Base-by-base conservation (phyloP, 1,284 basidiomycete species). In the Athelia psychrophila region DNA sequence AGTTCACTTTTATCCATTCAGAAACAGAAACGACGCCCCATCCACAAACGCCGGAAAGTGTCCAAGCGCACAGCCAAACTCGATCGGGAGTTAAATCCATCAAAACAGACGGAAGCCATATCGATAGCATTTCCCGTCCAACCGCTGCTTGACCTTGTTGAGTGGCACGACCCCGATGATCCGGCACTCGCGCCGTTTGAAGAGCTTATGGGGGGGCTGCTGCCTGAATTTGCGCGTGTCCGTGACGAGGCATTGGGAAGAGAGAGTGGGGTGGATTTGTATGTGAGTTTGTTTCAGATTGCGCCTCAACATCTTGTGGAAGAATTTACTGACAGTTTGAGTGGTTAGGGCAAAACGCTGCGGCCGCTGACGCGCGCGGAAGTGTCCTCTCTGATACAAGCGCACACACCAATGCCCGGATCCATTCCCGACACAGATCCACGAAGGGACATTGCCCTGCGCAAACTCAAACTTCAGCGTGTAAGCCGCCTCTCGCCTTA, bases 401-500 rank as follows among this genome's bases (percentile, higher is more conserved):
- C 57, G 71, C 33, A 49, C 58, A 18, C 48, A 57, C n/a, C 49
- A 66, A 16, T 54, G 44, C 30, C 27, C 44, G 13, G 25, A 55
- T 12, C 48, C 44, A 3, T 49, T 47, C 32, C 52, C 48, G 10
- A 50, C 54, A 32, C 60, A 64, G 25, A 54, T 63, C 23, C 54
- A 60, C 0, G 70, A 76, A 42, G 63, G 13, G 27, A 13, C n/a
- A n/a, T 83, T n/a, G 56, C 68, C 12, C 49, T 72, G 38, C 71
- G 80, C 51, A 83, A 80, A 58, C 64, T 83, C 50, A 76, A 75
- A 55, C 51, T 79, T 13, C 66, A 65, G 25, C 72, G 66, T 47
- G 80, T 80, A 63, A 3, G 74, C 60, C 12, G 19, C 48, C 51
- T 22, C 50, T 44, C 46, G 42, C n/a, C 25, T 46, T 6, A 8